Evolutionary conservation across 331 rosid species (phyloP), one percentile per base, ranked within the genome.

Genomic region (Pyracantha coccinea): DNA sequence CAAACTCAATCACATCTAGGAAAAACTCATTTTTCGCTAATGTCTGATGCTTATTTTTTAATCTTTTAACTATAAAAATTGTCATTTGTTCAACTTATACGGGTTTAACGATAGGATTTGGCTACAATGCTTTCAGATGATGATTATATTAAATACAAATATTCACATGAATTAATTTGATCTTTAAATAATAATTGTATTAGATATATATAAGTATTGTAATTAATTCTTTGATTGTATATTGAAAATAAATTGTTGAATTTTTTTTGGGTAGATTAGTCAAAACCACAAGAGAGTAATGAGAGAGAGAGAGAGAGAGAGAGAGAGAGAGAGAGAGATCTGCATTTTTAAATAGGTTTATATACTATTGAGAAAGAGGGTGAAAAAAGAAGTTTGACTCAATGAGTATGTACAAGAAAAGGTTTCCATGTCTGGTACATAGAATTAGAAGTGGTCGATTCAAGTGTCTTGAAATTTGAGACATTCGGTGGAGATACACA

Each of bases 91-190:
- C 55, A 50, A 50, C 47, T 50, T 50, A 50, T 50, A 50, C 1
- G 2, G 10, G 55, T 2, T 50, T 50, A 17, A 16, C 10, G 3
- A 33, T 33, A 35, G 3, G 41, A 35, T 35, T 8, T 35, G 11
- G 0, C 12, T 35, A 35, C 1, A 35, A 35, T 8, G 3, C 3
- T 8, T 35, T 35, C 2, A 35, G 0, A 8, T 8, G 1, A 0
- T 35, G 11, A 35, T 35, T 35, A 1, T 35, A 35, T 8, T 35
- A 35, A 35, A 35, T 35, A 35, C 11, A 35, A 0, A 35, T 35
- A 8, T 35, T 35, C 3, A 35, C 12, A 35, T 35, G 41, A 8
- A 35, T 35, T 35, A 35, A 35, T 35, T 35, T 35, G 12, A 35
- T 35, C 1, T 35, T 8, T 0, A 35, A 35, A 0, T 8, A 35